Base-by-base conservation (phyloP, 1,284 basidiomycete species). In the Heliocybe sulcata region DNA sequence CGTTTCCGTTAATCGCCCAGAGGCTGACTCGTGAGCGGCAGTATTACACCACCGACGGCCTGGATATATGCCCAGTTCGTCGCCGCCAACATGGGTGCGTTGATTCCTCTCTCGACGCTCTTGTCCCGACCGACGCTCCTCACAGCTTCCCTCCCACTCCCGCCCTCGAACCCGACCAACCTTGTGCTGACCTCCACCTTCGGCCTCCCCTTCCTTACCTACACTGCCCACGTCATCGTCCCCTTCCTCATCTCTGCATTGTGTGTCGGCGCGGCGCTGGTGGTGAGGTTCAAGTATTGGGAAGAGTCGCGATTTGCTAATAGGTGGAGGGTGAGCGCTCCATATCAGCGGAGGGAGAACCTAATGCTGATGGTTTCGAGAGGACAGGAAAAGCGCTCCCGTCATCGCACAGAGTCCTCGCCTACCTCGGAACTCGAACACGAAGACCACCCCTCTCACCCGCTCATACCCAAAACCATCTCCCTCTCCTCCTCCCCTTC, bases 11-110 rank as follows among this genome's bases (percentile, higher is more conserved):
- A 20, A 16, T 25, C 54, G 45, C 51, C 45, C 22, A 31, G 20
- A 31, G 23, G 9, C 33, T 9, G 33, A 9, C 33, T 35, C 9
- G 9, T 35, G 9, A 9, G 33, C 19, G 35, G 0, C 47, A 73
- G 77, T 0, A 81, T 87, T 57, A 64, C 66, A 0, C 77, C 80
- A 23, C 82, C 85, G 0, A 77, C 77, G 0, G 79, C 83, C 0
- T 90, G 82, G 80, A 77, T 85, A 22, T 87, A 84, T 67, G 74
- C 80, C 20, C 83, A 89, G 61, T 88, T 90, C 63, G 74, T 81
- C 11, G 78, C 80, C 0, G 92, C 92, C 2, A 98, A 98, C 66
- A 90, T 94, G 61, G 68, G 86, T 86, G 31, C 76, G 82, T 35
- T 9, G 9, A 35, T 16, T 35, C 9, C 9, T 35, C 33, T 35